Evolutionary conservation across 192 early-diverging fungal genomes (phyloP), one percentile per base, ranked within the genome.

Genomic region (Globomyces pollinis-pini): DNA sequence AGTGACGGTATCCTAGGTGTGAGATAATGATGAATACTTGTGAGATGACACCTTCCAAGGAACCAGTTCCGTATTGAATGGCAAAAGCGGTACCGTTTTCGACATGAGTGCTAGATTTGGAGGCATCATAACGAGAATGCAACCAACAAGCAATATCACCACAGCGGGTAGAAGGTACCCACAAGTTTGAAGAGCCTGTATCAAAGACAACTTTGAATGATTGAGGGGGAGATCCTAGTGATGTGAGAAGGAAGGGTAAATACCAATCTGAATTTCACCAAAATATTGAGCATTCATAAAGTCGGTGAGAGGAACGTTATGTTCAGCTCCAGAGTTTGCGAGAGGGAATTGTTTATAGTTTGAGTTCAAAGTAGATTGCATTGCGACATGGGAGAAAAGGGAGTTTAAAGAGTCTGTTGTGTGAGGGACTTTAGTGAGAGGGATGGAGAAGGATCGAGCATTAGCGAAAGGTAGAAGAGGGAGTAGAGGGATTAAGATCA

Each of bases 231-330:
- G 30, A 33, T 2, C 59, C 50, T 41, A 63, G 26, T 26, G 41
- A 42, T 51, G n/a, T n/a, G n/a, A 90, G 93, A 42, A 94, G 55
- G 26, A 72, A 72, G 20, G 23, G 2, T 54, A 3, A 21, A 33
- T 34, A 54, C 55, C 38, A 15, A 39, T 9, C 24, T 28, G 15
- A 57, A 95, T 86, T 38, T 93, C 89, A 18, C 93, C 94, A 64
- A 86, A 99, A 77, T 97, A 99, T 79, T 93, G 83, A 2, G 93
- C 95, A 59, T 98, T 96, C 91, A 90, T 87, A 67, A 84, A 93
- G 79, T 94, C 89, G 33, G 88, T 86, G 18, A 91, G 75, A 24
- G 91, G 91, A 12, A 68, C 57, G 26, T 51, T 53, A 57, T 67
- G 65, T 23, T 65, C 63, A 16, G 62, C 55, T 7, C 43, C 39